A percentile compares a stretch with the other conserved stretches of the same genome.
phyloP scores from a whole-genome alignment of 805 yeast genomes.

The Cyberlindnera americana region DNA sequence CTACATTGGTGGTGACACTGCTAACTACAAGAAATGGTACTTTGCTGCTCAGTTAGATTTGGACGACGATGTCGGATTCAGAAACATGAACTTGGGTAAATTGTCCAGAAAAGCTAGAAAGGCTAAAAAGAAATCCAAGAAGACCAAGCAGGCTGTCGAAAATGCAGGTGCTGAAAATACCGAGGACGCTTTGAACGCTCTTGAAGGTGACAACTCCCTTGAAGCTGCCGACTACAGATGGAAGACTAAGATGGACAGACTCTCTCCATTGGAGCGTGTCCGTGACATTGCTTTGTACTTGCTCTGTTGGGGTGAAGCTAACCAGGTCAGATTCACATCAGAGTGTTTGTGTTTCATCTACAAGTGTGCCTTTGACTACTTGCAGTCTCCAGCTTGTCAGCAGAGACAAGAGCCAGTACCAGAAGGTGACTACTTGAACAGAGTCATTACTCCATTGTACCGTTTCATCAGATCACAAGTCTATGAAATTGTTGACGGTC shows the following conservation, averaged over 20 bases:
- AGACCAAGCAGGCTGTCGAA: conserved; percentile 66
- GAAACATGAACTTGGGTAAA: conserved; percentile 76
- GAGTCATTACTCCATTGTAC: conserved; percentile 89
- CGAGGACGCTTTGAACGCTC: conserved; percentile 54
- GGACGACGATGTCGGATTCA: conserved; percentile 80
- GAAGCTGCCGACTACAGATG: conserved; percentile 81
- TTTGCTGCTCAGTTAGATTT: conserved; percentile 86
- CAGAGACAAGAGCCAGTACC: conserved; percentile 80
- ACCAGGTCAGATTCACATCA: conserved; percentile 89
- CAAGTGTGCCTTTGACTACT: conserved; percentile 91
- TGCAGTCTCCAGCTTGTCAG: conserved; percentile 85
- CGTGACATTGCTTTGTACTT: conserved; percentile 75
- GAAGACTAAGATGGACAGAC: conserved; percentile 74
- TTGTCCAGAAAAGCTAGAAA: conserved; percentile 75
- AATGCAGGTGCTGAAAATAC: conserved; percentile 57
- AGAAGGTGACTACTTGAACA: conserved; percentile 84
- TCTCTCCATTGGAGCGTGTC: conserved; percentile 74
- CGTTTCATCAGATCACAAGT: conserved; percentile 76
- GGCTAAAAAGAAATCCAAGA: conserved; percentile 77
- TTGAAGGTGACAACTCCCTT: conserved; percentile 80
- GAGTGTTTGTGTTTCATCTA: conserved; percentile 91
- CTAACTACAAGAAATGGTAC: conserved; percentile 85
- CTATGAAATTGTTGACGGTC: conserved; percentile 76
- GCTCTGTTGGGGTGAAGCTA: conserved; percentile 86
- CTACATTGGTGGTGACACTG: conserved; percentile 83